Conservation (phyloP, 2,329 filamentous ascomycete species). For the Microsporum canis region DNA sequence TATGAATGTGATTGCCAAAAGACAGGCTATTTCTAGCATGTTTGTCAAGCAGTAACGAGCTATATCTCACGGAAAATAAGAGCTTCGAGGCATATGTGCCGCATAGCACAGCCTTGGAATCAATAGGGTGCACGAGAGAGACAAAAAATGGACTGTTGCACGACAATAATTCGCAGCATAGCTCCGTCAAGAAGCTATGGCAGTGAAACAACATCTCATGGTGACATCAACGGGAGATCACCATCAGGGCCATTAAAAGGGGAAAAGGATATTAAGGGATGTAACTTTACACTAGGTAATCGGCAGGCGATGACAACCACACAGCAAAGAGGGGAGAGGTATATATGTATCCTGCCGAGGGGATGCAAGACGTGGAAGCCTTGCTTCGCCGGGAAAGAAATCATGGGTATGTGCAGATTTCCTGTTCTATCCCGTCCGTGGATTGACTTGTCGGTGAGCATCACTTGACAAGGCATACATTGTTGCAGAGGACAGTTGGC, state of each 20-base stretch:
- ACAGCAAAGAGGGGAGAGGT: neutral
- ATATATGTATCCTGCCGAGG: neutral
- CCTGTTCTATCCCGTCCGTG: neutral
- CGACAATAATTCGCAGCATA: neutral
- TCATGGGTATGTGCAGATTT: neutral
- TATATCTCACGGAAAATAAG: neutral
- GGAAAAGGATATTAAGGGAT: neutral
- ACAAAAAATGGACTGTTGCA: neutral
- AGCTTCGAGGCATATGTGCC: neutral
- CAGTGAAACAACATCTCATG: neutral
- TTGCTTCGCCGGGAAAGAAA: neutral
- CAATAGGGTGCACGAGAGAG: neutral
- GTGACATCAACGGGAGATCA: neutral
- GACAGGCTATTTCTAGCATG: neutral
- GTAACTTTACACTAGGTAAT: neutral
- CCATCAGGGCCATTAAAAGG: neutral
- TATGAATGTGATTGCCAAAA: neutral
- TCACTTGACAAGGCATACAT: neutral
- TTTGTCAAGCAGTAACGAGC: neutral
- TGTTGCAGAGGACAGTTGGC: neutral
- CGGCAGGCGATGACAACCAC: neutral
- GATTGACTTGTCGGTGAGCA: neutral
- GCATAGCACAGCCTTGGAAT: neutral
- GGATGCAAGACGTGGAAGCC: neutral
- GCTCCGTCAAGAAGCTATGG: slow-evolving; percentile 4